These are phyloP conservation scores for Ceratocystis papillata DNA, from an alignment of 2,329 filamentous ascomycete species.

Conservation along the genomic window DNA sequence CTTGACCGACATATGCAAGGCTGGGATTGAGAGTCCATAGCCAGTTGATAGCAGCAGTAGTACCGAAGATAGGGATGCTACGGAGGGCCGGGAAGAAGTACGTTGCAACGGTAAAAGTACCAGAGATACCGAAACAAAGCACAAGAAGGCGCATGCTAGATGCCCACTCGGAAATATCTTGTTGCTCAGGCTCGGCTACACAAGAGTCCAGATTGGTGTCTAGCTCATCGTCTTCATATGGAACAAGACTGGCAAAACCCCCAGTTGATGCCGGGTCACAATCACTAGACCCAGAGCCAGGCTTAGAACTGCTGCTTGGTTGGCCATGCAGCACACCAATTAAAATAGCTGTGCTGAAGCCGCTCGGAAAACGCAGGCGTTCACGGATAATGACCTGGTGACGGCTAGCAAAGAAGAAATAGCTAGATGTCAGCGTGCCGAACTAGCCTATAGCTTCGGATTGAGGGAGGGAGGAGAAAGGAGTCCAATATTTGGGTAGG, in stretches of 20 bases:
- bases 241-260: slow-evolving; percentile 37
- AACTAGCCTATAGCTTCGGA: neutral
- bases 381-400: slow-evolving; percentile 89
- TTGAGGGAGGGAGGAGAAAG: neutral
- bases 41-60: slow-evolving; percentile 64
- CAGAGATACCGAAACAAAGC: slow-evolving; percentile 48
- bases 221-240: slow-evolving; percentile 28
- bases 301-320: slow-evolving; percentile 26
- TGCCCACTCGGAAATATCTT: slow-evolving; percentile 32
- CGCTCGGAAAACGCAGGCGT: slow-evolving; percentile 85
- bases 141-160: slow-evolving; percentile 46
- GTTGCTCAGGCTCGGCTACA: slow-evolving; percentile 30
- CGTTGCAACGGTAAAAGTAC: slow-evolving; percentile 63
- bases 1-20: slow-evolving; percentile 93
- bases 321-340: slow-evolving; percentile 77
- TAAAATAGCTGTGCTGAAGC: slow-evolving; percentile 87
- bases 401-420: slow-evolving; percentile 36
- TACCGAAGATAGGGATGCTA: slow-evolving; percentile 77
- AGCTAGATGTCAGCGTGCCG: neutral
- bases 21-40: slow-evolving; percentile 95
- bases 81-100: slow-evolving; percentile 84
- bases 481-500: too few relatives aligned
- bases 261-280: slow-evolving; percentile 26
- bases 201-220: slow-evolving; percentile 28
- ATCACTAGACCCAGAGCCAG: slow-evolving; percentile 9